A percentile compares a stretch with the other conserved stretches of the same genome.
phyloP scores from a whole-genome alignment of 306 rosid genomes.

The Lupinus albus region DNA sequence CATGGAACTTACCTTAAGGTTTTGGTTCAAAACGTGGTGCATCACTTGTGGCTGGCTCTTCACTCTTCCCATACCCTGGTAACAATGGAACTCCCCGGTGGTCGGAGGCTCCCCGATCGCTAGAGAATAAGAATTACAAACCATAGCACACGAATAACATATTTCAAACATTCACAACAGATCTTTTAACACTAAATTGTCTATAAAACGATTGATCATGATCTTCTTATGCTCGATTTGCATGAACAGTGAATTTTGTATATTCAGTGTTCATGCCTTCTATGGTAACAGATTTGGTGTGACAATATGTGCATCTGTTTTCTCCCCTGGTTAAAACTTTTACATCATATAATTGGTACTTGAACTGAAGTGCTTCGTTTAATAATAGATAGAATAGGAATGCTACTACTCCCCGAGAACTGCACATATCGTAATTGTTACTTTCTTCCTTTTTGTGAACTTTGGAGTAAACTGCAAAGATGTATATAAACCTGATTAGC shows the following conservation, averaged over 20 bases:
- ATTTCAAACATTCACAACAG: no score
- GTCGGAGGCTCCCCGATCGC: no score
- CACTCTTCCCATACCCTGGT: no score
- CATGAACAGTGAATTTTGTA: conserved; percentile 12
- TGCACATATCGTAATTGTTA: conserved; percentile 9
- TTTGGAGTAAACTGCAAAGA: conserved; percentile 9
- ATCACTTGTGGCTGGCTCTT: no score
- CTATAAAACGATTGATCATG: no score
- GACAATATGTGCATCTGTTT: not conserved
- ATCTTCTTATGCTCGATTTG: conserved; percentile 29
- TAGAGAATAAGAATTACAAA: no score
- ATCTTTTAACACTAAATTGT: no score
- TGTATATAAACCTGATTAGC: conserved; percentile 7
- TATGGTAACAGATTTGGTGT: not conserved
- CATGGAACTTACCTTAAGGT: no score
- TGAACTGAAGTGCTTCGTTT: conserved; percentile 18
- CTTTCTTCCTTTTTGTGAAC: conserved; percentile 2
- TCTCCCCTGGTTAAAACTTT: conserved; percentile 1
- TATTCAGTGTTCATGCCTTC: conserved; percentile 19
- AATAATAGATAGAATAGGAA: conserved; percentile 10
- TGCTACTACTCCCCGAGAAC: conserved; percentile 9
- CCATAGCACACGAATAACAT: no score
- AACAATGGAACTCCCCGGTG: no score
- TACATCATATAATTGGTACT: conserved; percentile 9
- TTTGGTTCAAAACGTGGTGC: no score